These are phyloP conservation scores for Achlya hypogyna DNA, from an alignment of 352 stramenopile species.

Conservation along the genomic window DNA sequence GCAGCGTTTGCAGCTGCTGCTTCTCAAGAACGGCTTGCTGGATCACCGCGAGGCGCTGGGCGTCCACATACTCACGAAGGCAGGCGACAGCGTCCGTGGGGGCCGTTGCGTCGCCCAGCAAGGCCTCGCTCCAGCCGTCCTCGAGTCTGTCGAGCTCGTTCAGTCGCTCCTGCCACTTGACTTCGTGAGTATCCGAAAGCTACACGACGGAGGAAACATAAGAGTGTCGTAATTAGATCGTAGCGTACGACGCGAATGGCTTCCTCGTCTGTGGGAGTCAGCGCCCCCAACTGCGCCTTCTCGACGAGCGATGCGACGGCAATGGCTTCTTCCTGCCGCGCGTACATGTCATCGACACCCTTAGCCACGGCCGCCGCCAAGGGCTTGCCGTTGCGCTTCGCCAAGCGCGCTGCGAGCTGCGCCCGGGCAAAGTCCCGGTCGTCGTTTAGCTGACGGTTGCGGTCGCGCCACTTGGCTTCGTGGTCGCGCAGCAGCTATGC, in stretches of 20 bases:
- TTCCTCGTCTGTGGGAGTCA: not conserved
- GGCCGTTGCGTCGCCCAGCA: not conserved
- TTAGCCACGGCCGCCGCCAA: not conserved
- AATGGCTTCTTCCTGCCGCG: not conserved
- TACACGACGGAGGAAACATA: not conserved
- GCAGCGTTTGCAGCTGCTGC: not conserved
- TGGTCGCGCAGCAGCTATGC: conserved; percentile 1
- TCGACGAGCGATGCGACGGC: not conserved
- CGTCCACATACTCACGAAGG: not conserved
- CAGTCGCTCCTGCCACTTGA: not conserved
- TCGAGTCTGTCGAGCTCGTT: not conserved
- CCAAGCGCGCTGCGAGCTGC: not conserved
- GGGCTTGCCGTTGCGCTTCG: not conserved
- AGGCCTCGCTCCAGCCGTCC: not conserved
- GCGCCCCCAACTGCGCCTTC: not conserved
- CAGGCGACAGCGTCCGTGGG: not conserved
- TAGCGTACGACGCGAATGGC: not conserved
- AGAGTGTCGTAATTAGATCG: not conserved
- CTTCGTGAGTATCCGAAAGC: not conserved
- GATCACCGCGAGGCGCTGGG: not conserved
- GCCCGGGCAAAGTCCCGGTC: not conserved
- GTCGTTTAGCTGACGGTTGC: not conserved
- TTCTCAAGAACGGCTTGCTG: not conserved
- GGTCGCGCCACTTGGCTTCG: not conserved
- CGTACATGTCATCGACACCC: not conserved